Evolutionary conservation across 2,329 filamentous ascomycete genomes (phyloP).

Genomic region (Alternaria angustiovoidea): DNA sequence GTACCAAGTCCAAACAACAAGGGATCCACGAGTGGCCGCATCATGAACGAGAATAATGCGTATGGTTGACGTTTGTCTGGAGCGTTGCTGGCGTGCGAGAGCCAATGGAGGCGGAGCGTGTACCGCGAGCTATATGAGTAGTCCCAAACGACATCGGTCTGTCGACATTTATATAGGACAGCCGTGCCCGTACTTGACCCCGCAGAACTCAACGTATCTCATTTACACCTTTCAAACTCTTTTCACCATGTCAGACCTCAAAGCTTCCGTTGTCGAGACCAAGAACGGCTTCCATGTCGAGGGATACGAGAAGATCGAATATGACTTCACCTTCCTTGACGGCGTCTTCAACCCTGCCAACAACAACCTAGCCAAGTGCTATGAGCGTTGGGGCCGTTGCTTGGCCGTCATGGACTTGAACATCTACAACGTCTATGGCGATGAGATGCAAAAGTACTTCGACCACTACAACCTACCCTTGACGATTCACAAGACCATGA

Average conservation of each 20-base stretch:
- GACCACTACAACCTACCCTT: constrained; percentile 68
- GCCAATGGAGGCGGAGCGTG: constrained; percentile 34
- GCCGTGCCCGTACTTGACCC: constrained; percentile 18
- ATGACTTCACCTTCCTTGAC: constrained; percentile 77
- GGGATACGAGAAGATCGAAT: constrained; percentile 79
- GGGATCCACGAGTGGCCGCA: constrained; percentile 29
- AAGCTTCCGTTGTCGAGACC: constrained; percentile 70
- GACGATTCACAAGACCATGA: constrained; percentile 75
- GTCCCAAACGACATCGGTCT: constrained; percentile 21
- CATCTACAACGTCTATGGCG: constrained; percentile 73
- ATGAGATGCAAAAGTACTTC: constrained; percentile 72
- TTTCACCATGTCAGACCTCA: constrained; percentile 70
- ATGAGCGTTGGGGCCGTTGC: constrained; percentile 70
- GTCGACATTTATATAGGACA: constrained; percentile 30
- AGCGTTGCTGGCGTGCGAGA: constrained; percentile 25
- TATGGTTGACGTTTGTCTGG: constrained; percentile 41
- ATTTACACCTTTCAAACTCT: constrained; percentile 15
- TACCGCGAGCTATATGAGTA: constrained; percentile 21
- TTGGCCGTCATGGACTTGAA: constrained; percentile 76
- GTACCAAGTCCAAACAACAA: constrained; percentile 34
- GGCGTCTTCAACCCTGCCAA: constrained; percentile 70
- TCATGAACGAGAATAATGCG: constrained; percentile 30
- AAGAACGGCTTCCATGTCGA: constrained; percentile 72
- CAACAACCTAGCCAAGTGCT: constrained; percentile 69
- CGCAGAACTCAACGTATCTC: constrained; percentile 38